Evolutionary conservation across 78 protist genomes (phyloP).

Genomic region (Dictyostelium capitatum): DNA sequence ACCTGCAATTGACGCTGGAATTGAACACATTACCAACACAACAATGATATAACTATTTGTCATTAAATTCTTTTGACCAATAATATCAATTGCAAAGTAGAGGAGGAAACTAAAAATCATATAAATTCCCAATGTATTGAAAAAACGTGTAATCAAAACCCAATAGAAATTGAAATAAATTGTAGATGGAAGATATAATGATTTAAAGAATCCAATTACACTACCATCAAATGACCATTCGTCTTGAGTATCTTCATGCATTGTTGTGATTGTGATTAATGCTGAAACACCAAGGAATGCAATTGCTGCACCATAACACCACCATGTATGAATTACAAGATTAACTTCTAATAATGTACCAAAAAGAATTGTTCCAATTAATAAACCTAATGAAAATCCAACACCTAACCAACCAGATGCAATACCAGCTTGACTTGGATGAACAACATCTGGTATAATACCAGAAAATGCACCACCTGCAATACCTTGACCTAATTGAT

Average conservation of each 20-base stretch:
- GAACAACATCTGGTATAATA: conserved; percentile 76
- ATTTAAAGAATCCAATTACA: background rate
- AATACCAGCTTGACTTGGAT: conserved; percentile 34
- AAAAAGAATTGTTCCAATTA: conserved; percentile 22
- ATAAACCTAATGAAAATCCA: conserved; percentile 44
- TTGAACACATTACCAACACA: conserved; percentile 2
- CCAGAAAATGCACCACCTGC: conserved; percentile 83
- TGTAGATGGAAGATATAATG: conserved; percentile 25
- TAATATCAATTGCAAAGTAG: conserved; percentile 11
- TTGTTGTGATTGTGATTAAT: background rate
- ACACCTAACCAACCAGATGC: conserved; percentile 82
- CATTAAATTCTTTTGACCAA: background rate
- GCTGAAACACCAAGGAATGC: conserved; percentile 16
- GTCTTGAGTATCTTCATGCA: conserved; percentile 45
- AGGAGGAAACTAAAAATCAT: conserved; percentile 26
- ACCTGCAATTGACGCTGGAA: conserved; percentile 62
- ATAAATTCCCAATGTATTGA: conserved; percentile 46
- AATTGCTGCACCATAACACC: background rate
- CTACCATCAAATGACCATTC: conserved; percentile 27
- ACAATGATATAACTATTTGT: background rate
- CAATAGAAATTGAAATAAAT: conserved; percentile 65
- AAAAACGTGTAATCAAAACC: conserved; percentile 65
- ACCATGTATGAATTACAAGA: background rate
- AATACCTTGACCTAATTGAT: conserved; percentile 66
- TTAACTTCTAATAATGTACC: conserved; percentile 11